A percentile compares a stretch with the other conserved stretches of the same genome.
These are phyloP conservation scores for Hypoxylon perforatum DNA, from an alignment of 495 filamentous ascomycete genomes.

Conservation along the genomic window DNA sequence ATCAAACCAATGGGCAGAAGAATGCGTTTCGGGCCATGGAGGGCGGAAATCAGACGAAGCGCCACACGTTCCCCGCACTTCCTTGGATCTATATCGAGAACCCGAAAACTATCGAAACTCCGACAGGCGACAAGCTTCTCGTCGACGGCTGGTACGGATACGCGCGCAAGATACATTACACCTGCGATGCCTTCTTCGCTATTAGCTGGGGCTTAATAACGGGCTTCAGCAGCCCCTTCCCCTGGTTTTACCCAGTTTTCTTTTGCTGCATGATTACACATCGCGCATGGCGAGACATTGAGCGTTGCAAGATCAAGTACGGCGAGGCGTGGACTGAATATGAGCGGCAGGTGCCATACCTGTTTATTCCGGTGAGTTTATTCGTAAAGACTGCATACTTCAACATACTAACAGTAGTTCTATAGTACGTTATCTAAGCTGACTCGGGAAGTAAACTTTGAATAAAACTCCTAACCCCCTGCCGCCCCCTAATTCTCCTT, in stretches of 20 bases:
- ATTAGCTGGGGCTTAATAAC: constrained; percentile 68
- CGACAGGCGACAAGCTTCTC: constrained; percentile 82
- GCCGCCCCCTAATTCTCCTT: not conserved
- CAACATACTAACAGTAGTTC: constrained; percentile 2
- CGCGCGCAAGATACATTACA: constrained; percentile 95
- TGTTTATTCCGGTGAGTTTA: constrained; percentile 92
- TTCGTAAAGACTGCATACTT: not conserved
- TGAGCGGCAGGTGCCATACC: constrained; percentile 85
- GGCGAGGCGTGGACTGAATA: constrained; percentile 93
- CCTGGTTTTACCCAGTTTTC: constrained; percentile 97
- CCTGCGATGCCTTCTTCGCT: constrained; percentile 88
- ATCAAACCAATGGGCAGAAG: constrained; percentile 92
- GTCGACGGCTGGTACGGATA: constrained; percentile 94
- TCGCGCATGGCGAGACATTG: constrained; percentile 85
- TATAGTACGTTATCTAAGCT: constrained; percentile 40
- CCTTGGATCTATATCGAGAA: constrained; percentile 90
- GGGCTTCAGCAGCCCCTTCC: constrained; percentile 80
- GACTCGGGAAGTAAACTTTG: not conserved
- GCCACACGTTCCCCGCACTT: constrained; percentile 91
- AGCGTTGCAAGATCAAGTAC: constrained; percentile 87
- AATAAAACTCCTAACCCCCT: not conserved
- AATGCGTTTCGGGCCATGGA: constrained; percentile 89
- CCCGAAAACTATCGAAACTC: constrained; percentile 84
- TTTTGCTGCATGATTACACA: constrained; percentile 93
- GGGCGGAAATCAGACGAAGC: constrained; percentile 74